Evolutionary conservation across 768 basidiomycete species (phyloP).

Genomic region (Mycena epipterygia): DNA sequence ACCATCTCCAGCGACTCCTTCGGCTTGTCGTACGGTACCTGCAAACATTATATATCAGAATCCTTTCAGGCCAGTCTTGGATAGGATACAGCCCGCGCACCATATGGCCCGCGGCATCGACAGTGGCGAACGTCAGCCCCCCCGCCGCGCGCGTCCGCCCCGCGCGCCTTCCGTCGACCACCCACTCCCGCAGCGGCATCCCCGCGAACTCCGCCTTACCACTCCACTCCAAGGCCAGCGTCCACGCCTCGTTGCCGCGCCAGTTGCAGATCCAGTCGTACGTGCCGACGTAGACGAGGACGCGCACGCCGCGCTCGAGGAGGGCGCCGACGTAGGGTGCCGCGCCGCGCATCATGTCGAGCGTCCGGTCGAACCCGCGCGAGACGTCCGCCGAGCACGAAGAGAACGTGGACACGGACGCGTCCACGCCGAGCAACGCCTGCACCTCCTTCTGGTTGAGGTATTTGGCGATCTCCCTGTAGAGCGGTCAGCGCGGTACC

Average conservation of each 20-base stretch:
- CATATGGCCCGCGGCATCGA: constrained; percentile 42
- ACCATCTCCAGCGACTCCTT: too few species aligned
- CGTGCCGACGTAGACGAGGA: constrained; percentile 69
- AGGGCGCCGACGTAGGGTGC: constrained; percentile 65
- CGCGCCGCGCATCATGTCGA: constrained; percentile 54
- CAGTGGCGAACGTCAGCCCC: constrained; percentile 75
- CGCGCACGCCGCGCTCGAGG: constrained; percentile 68
- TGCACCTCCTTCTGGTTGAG: constrained; percentile 28
- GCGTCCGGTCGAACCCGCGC: constrained; percentile 49
- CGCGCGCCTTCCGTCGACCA: constrained; percentile 59
- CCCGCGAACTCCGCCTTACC: constrained; percentile 26
- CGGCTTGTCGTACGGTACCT: too few species aligned
- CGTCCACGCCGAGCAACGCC: constrained; percentile 4
- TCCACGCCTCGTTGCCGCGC: constrained; percentile 72
- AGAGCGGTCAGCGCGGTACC: too few species aligned
- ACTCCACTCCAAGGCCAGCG: constrained; percentile 57
- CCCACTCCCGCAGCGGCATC: constrained; percentile 64
- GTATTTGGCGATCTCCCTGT: constrained; percentile 22
- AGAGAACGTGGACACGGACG: constrained; percentile 42
- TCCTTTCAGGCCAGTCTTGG: too few species aligned
- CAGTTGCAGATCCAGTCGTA: constrained; percentile 74
- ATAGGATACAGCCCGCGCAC: neutral
- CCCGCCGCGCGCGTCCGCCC: constrained; percentile 56
- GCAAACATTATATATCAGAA: too few species aligned
- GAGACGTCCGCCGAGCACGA: constrained; percentile 55